A percentile compares a stretch with the other conserved stretches of the same genome.
phyloP scores from a whole-genome alignment of 1,139 yeast species.

The Hyphopichia khmerensis region DNA sequence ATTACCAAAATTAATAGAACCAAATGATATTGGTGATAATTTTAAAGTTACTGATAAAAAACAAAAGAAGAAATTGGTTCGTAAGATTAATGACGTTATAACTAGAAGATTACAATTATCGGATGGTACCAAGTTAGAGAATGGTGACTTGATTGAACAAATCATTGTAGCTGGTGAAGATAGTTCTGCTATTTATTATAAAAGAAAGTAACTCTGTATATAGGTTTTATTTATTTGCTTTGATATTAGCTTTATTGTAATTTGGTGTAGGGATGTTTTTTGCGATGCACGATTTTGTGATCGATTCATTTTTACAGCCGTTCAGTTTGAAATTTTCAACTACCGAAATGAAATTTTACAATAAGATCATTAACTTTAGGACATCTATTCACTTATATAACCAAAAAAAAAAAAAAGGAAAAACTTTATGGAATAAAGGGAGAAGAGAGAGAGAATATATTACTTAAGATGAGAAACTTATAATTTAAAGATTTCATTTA shows the following conservation, averaged over 20 bases:
- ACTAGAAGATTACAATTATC: slow-evolving; percentile 48
- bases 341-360: too few relatives aligned
- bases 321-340: too few relatives aligned
- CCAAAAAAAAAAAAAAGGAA: not conserved
- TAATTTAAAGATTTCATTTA: slow-evolving; percentile 73
- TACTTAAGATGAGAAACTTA: slow-evolving; percentile 9
- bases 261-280: too few relatives aligned
- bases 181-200: slow-evolving; percentile 65
- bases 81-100: slow-evolving; percentile 32
- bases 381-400: too few relatives aligned
- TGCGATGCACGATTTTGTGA: too few relatives aligned
- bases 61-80: slow-evolving; percentile 21
- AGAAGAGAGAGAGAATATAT: not conserved
- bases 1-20: slow-evolving; percentile 60
- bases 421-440: too few relatives aligned
- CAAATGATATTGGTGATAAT: slow-evolving; percentile 32
- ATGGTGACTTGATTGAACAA: slow-evolving; percentile 43
- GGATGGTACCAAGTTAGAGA: slow-evolving; percentile 20
- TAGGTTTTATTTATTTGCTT: not conserved
- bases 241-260: too few relatives aligned
- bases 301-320: too few relatives aligned
- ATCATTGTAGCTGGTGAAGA: slow-evolving; percentile 62
- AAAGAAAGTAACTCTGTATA: slow-evolving; percentile 4
- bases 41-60: slow-evolving; percentile 3
- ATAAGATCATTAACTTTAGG: too few relatives aligned